Evolutionary conservation across 441 rosid genomes (phyloP).

Genomic region (Aquilaria agallochum): DNA sequence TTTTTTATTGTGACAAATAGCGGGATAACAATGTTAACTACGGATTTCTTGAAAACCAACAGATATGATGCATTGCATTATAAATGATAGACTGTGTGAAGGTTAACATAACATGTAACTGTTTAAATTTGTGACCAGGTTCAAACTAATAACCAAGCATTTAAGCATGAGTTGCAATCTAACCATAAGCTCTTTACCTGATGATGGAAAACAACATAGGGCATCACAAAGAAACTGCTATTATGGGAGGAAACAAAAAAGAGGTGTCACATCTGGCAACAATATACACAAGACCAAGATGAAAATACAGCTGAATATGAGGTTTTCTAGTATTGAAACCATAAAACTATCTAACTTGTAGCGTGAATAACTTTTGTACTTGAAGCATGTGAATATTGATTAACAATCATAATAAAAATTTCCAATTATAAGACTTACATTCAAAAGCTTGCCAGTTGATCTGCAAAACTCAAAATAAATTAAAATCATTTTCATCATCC

Average conservation of each 20-base stretch:
- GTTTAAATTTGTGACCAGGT: too few species aligned
- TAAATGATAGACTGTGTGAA: too few species aligned
- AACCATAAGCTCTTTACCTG: conserved; percentile 43
- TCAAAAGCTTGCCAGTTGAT: conserved; percentile 75
- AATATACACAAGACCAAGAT: conserved; percentile 84
- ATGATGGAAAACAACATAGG: conserved; percentile 75
- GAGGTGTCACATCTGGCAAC: conserved; percentile 52
- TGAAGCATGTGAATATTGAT: too few species aligned
- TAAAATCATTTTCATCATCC: conserved; percentile 73
- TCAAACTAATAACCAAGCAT: neutral
- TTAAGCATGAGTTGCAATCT: too few species aligned
- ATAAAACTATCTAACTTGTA: too few species aligned
- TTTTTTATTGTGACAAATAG: too few species aligned
- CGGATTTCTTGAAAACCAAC: too few species aligned
- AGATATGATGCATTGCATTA: too few species aligned
- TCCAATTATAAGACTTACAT: conserved; percentile 34
- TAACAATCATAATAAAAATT: too few species aligned
- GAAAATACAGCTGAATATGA: conserved; percentile 76
- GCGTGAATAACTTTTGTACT: too few species aligned
- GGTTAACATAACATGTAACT: too few species aligned
- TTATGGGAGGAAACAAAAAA: conserved; percentile 75
- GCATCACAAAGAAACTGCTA: conserved; percentile 64
- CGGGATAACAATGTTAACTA: too few species aligned
- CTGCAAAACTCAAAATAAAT: conserved; percentile 63
- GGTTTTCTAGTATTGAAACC: conserved; percentile 86